phyloP scores from a whole-genome alignment of 345 rosid genomes.

The Clausena lansium region DNA sequence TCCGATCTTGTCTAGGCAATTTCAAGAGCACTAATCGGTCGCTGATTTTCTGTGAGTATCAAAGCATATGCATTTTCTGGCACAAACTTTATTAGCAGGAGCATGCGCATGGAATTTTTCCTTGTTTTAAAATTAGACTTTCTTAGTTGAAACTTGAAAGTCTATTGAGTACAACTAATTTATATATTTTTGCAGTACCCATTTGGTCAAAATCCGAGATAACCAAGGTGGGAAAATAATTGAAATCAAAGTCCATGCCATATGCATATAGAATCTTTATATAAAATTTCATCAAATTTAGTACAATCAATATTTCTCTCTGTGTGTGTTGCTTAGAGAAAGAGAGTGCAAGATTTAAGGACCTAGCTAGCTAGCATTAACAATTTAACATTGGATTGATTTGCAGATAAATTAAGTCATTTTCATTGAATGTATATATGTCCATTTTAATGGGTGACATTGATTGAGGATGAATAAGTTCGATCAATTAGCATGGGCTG shows the following conservation, averaged over 20 bases:
- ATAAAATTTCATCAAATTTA: neutral
- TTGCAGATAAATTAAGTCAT: neutral
- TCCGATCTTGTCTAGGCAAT: neutral
- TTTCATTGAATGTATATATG: neutral
- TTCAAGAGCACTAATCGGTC: neutral
- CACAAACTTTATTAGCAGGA: neutral
- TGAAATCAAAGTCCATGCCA: neutral
- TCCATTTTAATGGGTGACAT: neutral
- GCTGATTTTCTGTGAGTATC: neutral
- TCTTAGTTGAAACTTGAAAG: neutral
- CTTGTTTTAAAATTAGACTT: neutral
- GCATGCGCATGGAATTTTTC: neutral
- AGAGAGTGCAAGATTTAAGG: neutral
- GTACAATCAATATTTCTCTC: neutral
- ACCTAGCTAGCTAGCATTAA: neutral
- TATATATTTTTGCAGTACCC: neutral
- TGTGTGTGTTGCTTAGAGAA: neutral
- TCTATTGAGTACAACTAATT: neutral
- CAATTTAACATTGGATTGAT: neutral
- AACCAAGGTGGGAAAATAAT: too few species aligned
- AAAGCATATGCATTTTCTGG: neutral
- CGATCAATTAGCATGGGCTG: neutral
- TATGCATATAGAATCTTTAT: neutral
- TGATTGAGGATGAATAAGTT: neutral
- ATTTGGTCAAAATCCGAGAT: neutral